Evolutionary conservation across 768 basidiomycete species (phyloP).

Genomic region (Psilocybe sp.): DNA sequence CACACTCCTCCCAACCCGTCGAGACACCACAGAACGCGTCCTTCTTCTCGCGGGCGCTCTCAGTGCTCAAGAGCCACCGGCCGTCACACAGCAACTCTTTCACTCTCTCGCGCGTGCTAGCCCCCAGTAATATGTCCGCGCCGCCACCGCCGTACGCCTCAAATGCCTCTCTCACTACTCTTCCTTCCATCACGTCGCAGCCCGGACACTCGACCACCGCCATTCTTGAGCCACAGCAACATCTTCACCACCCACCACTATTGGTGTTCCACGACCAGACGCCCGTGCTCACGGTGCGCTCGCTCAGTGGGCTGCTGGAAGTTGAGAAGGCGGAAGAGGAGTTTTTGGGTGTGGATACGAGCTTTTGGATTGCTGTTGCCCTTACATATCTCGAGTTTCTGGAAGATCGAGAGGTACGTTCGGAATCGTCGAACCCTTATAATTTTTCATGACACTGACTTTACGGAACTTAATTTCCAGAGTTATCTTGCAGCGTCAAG

Average conservation of each 20-base stretch:
- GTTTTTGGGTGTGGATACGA: slow-evolving; percentile 65
- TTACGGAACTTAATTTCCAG: slow-evolving; percentile 26
- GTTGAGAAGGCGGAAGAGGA: slow-evolving; percentile 55
- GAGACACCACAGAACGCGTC: slow-evolving; percentile 33
- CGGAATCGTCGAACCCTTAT: not conserved
- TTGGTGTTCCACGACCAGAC: slow-evolving; percentile 73
- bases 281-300: slow-evolving; percentile 56
- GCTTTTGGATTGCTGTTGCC: slow-evolving; percentile 76
- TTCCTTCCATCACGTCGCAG: not conserved
- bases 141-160: slow-evolving; percentile 38
- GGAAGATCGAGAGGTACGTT: slow-evolving; percentile 70
- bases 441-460: not conserved
- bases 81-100: slow-evolving; percentile 65
- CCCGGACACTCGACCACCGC: slow-evolving; percentile 11
- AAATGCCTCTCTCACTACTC: slow-evolving; percentile 5
- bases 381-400: slow-evolving; percentile 77
- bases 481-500: slow-evolving; percentile 55
- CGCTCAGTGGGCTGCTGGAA: slow-evolving; percentile 61
- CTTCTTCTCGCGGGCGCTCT: slow-evolving; percentile 50
- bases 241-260: slow-evolving; percentile 33
- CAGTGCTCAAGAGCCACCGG: slow-evolving; percentile 42
- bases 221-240: slow-evolving; percentile 7
- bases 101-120: slow-evolving; percentile 39
- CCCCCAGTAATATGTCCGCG: slow-evolving; percentile 18
- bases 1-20: slow-evolving; percentile 37